Evolutionary conservation across 345 rosid genomes (phyloP).

Genomic region (Pelargonium nanum): DNA sequence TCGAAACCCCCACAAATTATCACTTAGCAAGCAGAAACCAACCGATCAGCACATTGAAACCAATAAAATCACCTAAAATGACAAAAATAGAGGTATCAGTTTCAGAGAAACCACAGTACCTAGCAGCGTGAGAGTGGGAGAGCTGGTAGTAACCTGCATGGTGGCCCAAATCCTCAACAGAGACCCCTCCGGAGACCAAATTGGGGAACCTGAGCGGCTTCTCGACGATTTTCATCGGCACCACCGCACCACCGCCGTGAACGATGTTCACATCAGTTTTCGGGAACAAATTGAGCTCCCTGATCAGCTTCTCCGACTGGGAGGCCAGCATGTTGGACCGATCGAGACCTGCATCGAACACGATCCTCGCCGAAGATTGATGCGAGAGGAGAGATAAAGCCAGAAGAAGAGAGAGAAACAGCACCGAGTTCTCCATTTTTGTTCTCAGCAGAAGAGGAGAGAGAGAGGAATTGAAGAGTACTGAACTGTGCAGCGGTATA

Average conservation of each 20-base stretch:
- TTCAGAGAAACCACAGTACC: conserved; percentile 25
- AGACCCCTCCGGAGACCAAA: conserved; percentile 21
- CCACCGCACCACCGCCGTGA: conserved; percentile 15
- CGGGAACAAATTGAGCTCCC: conserved; percentile 81
- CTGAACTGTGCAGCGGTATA: too few relatives aligned
- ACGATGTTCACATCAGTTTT: conserved; percentile 51
- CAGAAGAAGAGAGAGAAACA: conserved; percentile 15
- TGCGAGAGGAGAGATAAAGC: conserved; percentile 15
- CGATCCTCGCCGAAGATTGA: conserved; percentile 16
- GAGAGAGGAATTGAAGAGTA: background rate
- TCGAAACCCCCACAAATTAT: too few relatives aligned
- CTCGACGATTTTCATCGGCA: conserved; percentile 43
- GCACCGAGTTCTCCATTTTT: conserved; percentile 32
- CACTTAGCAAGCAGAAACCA: too few relatives aligned
- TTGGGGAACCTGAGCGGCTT: conserved; percentile 57
- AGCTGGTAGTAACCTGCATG: conserved; percentile 92
- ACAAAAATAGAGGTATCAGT: background rate
- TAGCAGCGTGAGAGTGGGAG: conserved; percentile 61
- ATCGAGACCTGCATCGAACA: conserved; percentile 26
- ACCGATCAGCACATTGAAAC: too few relatives aligned
- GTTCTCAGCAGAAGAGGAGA: background rate
- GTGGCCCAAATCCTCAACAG: conserved; percentile 72
- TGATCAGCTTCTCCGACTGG: conserved; percentile 65
- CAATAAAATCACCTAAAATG: too few relatives aligned
- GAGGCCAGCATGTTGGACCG: conserved; percentile 48